These are phyloP conservation scores for Poa pratensis DNA, from an alignment of 176 grass and related monocot genomes.

Conservation along the genomic window DNA sequence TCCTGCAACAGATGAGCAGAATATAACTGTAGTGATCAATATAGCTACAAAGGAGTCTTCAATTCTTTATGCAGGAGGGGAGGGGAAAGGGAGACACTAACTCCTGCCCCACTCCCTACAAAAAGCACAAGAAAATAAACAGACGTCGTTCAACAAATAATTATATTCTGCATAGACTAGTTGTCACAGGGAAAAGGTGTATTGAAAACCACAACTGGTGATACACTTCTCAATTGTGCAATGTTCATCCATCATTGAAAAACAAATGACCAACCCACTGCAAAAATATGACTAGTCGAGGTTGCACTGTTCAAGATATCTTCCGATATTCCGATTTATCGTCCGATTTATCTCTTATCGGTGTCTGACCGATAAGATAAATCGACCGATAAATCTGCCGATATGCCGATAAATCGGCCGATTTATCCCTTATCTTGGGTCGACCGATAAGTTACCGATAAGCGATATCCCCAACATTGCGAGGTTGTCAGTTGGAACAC, in stretches of 20 bases:
- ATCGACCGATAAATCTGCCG: too few relatives aligned
- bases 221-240: background rate
- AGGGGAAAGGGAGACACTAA: background rate
- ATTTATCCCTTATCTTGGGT: too few relatives aligned
- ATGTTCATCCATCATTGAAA: background rate
- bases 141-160: background rate
- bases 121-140: background rate
- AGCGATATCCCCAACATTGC: too few relatives aligned
- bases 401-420: too few relatives aligned
- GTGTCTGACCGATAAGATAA: too few relatives aligned
- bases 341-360: too few relatives aligned
- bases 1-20: slow-evolving; percentile 46
- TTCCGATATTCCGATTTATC: too few relatives aligned
- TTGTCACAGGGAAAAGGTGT: background rate
- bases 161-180: background rate
- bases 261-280: background rate
- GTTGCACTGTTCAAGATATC: too few relatives aligned
- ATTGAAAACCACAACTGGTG: background rate
- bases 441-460: too few relatives aligned
- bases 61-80: background rate
- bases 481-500: background rate
- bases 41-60: background rate
- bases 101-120: slow-evolving; percentile 9
- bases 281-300: background rate
- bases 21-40: background rate